Evolutionary conservation across 805 yeast genomes (phyloP).

Genomic region (Saturnispora sekii): DNA sequence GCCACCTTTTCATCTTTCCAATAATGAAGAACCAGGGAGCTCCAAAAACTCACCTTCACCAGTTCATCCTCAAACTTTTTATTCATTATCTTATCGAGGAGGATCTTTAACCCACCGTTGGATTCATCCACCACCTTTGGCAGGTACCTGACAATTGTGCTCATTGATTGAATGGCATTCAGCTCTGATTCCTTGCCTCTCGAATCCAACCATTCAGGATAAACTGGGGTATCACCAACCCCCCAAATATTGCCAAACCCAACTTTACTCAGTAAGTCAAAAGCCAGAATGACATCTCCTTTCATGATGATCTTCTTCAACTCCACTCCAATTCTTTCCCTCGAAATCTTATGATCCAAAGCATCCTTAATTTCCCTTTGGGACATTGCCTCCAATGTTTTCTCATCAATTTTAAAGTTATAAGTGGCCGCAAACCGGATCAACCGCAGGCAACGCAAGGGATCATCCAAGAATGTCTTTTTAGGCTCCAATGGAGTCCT

Average conservation of each 20-base stretch:
- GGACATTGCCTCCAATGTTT: conserved; percentile 57
- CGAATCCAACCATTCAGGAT: conserved; percentile 15
- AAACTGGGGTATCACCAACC: conserved; percentile 23
- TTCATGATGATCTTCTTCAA: conserved; percentile 68
- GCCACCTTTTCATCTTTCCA: conserved; percentile 33
- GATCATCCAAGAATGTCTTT: conserved; percentile 88
- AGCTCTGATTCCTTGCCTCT: conserved; percentile 7
- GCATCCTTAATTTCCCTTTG: conserved; percentile 46
- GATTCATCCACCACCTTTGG: conserved; percentile 9
- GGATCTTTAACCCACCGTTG: conserved; percentile 13
- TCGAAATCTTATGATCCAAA: conserved; percentile 64
- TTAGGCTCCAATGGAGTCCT: conserved; percentile 83
- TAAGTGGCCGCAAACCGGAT: conserved; percentile 80
- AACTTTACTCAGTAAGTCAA: conserved; percentile 46
- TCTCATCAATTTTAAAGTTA: conserved; percentile 52
- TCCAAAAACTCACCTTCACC: conserved; percentile 31
- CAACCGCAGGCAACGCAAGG: conserved; percentile 76
- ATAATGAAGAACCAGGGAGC: conserved; percentile 40
- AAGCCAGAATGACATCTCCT: conserved; percentile 51
- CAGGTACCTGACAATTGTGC: conserved; percentile 15
- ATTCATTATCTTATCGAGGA: not conserved
- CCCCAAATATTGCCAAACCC: conserved; percentile 52
- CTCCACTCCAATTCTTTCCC: conserved; percentile 87
- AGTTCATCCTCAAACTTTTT: conserved; percentile 11
- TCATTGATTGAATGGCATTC: conserved; percentile 14